phyloP scores from a whole-genome alignment of 208 protist species.

The Crithidia acanthocephali region DNA sequence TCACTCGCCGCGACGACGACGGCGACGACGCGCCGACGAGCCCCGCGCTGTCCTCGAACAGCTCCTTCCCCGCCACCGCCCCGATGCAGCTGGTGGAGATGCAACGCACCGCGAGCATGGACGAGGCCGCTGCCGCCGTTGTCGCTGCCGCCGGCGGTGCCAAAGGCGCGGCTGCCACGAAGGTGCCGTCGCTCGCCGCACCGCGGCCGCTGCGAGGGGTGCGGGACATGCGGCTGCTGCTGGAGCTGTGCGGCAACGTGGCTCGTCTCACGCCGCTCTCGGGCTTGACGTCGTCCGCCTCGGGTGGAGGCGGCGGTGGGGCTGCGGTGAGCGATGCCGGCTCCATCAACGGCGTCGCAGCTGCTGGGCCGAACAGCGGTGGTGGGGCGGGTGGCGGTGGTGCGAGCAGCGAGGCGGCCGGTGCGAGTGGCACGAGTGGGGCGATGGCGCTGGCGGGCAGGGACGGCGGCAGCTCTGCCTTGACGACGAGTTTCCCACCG shows the following conservation, averaged over 20 bases:
- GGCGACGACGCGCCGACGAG: neutral
- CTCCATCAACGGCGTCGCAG: too few relatives aligned
- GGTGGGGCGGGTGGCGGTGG: neutral
- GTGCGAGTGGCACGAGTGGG: neutral
- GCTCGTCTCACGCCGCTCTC: slow-evolving; percentile 32
- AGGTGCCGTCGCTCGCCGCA: neutral
- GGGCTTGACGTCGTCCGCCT: slow-evolving; percentile 11
- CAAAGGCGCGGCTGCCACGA: neutral
- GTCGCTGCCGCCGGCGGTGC: neutral
- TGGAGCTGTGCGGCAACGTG: slow-evolving; percentile 34
- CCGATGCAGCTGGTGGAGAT: neutral
- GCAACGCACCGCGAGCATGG: slow-evolving; percentile 2
- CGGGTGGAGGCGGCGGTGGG: slow-evolving; percentile 2
- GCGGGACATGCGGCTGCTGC: slow-evolving; percentile 32
- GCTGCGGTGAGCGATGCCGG: neutral
- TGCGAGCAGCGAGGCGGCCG: neutral
- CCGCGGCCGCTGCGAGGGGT: slow-evolving; percentile 15
- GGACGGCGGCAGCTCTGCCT: neutral
- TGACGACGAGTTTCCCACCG: slow-evolving; percentile 13
- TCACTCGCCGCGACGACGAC: neutral
- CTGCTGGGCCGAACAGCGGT: neutral
- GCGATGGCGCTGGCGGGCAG: slow-evolving; percentile 7
- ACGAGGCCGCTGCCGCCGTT: neutral
- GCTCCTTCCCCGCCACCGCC: slow-evolving; percentile 5
- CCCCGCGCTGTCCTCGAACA: neutral